Evolutionary conservation across 2,329 filamentous ascomycete species (phyloP).

Genomic region (Hypoxylon sp.): DNA sequence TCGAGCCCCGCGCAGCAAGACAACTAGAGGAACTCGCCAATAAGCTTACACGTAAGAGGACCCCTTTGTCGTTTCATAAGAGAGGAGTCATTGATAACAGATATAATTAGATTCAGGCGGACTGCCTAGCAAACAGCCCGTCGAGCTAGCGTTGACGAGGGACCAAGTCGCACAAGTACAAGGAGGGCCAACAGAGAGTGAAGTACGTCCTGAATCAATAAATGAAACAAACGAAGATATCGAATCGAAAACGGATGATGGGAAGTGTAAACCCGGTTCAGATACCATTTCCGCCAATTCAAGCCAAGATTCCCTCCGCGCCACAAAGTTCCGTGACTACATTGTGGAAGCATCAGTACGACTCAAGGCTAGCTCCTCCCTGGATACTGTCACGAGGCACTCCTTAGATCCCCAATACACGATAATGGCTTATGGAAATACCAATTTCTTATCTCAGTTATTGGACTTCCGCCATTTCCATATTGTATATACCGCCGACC

Average conservation of each 20-base stretch:
- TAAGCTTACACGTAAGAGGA: background rate
- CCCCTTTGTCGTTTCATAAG: background rate
- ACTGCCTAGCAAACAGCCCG: too few relatives aligned
- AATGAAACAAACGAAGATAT: background rate
- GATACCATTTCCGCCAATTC: background rate
- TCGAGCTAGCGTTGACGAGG: too few relatives aligned
- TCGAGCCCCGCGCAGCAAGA: background rate
- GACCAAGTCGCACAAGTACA: background rate
- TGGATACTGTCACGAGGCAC: too few relatives aligned
- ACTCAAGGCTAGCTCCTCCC: too few relatives aligned
- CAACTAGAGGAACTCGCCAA: background rate
- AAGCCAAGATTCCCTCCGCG: background rate
- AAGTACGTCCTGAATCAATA: background rate
- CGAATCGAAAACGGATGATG: background rate
- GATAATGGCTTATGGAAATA: too few relatives aligned
- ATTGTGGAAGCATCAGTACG: too few relatives aligned
- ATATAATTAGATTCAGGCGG: background rate
- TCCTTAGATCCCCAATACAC: too few relatives aligned
- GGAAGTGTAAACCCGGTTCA: background rate
- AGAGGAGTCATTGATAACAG: background rate
- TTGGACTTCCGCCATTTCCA: too few relatives aligned
- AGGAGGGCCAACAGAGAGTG: background rate
- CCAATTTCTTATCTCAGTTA: too few relatives aligned
- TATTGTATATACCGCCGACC: too few relatives aligned
- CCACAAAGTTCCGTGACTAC: too few relatives aligned